phyloP scores from a whole-genome alignment of 129 eudicot genomes.

The Saposhnikovia divaricata region DNA sequence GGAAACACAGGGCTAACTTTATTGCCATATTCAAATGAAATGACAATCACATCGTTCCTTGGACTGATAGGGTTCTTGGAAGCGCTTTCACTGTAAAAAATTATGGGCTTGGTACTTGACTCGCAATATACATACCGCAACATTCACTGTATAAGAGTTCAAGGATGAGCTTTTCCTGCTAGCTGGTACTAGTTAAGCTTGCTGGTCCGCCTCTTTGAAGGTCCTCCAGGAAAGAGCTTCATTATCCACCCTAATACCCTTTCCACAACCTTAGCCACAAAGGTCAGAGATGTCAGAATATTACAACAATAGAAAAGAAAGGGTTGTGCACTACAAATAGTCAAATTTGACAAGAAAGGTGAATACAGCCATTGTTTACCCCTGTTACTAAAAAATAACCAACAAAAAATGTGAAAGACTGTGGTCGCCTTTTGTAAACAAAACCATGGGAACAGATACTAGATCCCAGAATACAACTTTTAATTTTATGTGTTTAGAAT shows the following conservation, averaged over 20 bases:
- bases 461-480: neutral
- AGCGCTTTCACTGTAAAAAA: slow-evolving; percentile 20
- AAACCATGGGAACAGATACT: neutral
- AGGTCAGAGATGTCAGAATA: neutral
- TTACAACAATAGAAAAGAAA: neutral
- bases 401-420: neutral
- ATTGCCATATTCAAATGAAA: slow-evolving; percentile 28
- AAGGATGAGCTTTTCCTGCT: neutral
- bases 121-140: slow-evolving; percentile 28
- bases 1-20: slow-evolving; percentile 13
- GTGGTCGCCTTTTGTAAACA: neutral
- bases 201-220: slow-evolving; percentile 73
- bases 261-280: slow-evolving; percentile 66
- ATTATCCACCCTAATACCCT: slow-evolving; percentile 96
- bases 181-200: slow-evolving; percentile 44
- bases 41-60: slow-evolving; percentile 21
- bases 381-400: neutral
- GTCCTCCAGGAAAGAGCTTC: slow-evolving; percentile 99
- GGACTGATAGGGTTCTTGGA: slow-evolving; percentile 4
- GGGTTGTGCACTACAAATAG: neutral
- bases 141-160: slow-evolving; percentile 25
- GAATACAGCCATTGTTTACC: neutral
- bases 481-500: neutral
- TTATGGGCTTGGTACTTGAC: slow-evolving; percentile 14
- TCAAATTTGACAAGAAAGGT: neutral